Evolutionary conservation across 2,329 filamentous ascomycete species (phyloP).

Genomic region (Corinectria fuckeliana): DNA sequence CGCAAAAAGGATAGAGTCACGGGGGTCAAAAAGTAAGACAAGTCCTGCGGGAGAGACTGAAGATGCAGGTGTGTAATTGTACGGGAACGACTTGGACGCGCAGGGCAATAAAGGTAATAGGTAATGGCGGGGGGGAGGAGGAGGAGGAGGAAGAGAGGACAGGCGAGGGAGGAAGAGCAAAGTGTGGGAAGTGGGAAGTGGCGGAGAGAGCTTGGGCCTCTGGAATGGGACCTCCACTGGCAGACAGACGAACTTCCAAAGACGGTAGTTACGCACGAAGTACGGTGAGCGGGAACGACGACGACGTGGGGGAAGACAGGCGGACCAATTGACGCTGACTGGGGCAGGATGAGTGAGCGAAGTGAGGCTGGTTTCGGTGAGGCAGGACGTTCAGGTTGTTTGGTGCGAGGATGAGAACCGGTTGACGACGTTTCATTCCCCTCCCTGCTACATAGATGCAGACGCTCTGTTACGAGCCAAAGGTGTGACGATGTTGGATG

Average conservation of each 20-base stretch:
- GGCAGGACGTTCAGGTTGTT: not conserved
- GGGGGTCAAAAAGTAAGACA: conserved; percentile 25
- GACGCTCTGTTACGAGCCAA: not conserved
- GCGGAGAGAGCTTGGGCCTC: conserved; percentile 36
- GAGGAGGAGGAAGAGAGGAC: conserved; percentile 19
- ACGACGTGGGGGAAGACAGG: not conserved
- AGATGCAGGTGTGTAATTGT: conserved; percentile 22
- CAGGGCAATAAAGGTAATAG: conserved; percentile 19
- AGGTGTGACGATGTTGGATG: conserved; percentile 7
- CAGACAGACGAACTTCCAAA: conserved; percentile 7
- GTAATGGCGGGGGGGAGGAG: conserved; percentile 16
- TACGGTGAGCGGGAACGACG: not conserved
- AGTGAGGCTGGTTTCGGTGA: not conserved
- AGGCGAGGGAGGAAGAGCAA: conserved; percentile 13
- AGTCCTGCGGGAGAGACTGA: conserved; percentile 10
- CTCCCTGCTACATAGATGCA: not conserved
- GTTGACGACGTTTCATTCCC: not conserved
- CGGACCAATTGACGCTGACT: not conserved
- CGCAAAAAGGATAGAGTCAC: conserved; percentile 25
- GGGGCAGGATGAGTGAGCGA: too few species aligned
- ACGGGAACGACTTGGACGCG: conserved; percentile 30
- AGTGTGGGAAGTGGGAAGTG: conserved; percentile 26
- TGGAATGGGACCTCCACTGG: conserved; percentile 30
- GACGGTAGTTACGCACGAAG: not conserved
- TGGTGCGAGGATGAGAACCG: not conserved